These are phyloP conservation scores for Nigrograna mackinnonii DNA, from an alignment of 2,329 filamentous ascomycete species.

Conservation along the genomic window DNA sequence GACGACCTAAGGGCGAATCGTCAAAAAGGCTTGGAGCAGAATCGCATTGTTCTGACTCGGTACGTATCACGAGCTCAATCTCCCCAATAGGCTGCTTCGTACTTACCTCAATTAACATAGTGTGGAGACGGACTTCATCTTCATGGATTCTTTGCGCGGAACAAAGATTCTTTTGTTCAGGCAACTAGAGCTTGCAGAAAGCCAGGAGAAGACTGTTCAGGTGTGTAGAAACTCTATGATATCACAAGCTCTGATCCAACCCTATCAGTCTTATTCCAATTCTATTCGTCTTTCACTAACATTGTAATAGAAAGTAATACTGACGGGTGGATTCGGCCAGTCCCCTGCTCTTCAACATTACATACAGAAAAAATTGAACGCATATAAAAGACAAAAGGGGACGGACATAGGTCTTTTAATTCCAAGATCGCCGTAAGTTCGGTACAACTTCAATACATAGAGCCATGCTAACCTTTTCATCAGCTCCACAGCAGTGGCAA, in stretches of 20 bases:
- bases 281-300: too few species aligned
- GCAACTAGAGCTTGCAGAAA: constrained; percentile 26
- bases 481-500: constrained; percentile 15
- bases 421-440: constrained; percentile 9
- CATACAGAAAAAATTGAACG: constrained; percentile 10
- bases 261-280: too few species aligned
- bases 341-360: constrained; percentile 26
- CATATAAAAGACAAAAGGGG: neutral
- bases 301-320: constrained; percentile 27
- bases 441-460: constrained; percentile 2
- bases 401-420: constrained; percentile 7
- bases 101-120: neutral
- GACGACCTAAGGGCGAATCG: constrained; percentile 8
- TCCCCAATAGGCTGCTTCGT: neutral
- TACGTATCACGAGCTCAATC: too few species aligned
- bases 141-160: constrained; percentile 3
- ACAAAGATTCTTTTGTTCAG: constrained; percentile 14
- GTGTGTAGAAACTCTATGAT: too few species aligned
- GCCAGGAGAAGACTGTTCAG: too few species aligned
- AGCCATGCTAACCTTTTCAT: constrained; percentile 4
- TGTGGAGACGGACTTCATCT: neutral
- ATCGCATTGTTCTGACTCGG: constrained; percentile 3
- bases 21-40: constrained; percentile 2
- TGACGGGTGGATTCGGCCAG: constrained; percentile 36
- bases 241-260: too few species aligned